phyloP scores from a whole-genome alignment of 2,329 filamentous ascomycete species.

The Xylariaceae sp. region DNA sequence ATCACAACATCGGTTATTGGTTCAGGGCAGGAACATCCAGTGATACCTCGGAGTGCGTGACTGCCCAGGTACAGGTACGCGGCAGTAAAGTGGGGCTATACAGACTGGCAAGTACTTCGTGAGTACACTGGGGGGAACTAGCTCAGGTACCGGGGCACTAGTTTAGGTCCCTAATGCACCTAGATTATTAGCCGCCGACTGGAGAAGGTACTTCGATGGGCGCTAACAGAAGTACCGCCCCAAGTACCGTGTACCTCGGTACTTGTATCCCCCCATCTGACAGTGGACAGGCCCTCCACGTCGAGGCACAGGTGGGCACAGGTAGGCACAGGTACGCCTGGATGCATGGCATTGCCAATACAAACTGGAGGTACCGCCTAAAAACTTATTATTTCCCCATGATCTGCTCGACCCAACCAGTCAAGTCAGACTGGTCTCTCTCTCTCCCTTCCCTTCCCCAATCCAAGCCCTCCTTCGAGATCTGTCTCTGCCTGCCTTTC shows the following conservation, averaged over 20 bases:
- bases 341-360: neutral
- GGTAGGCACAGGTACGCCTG: no score
- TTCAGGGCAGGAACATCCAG: no score
- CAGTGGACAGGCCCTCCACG: no score
- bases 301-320: no score
- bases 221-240: neutral
- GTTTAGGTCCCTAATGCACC: neutral
- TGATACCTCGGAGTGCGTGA: no score
- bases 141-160: neutral
- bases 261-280: neutral
- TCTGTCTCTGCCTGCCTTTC: conserved; percentile 1
- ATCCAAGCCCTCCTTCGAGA: neutral
- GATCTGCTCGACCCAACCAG: neutral
- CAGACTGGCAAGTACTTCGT: no score
- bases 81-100: no score
- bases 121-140: neutral
- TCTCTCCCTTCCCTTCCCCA: neutral
- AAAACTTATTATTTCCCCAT: neutral
- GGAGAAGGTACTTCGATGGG: neutral
- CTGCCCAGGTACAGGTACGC: no score
- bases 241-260: neutral
- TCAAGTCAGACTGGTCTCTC: neutral
- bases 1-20: neutral
- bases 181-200: neutral
- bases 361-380: neutral